Base-by-base conservation (phyloP, 2,329 filamentous ascomycete species). In the Aspergillus vadensis region DNA sequence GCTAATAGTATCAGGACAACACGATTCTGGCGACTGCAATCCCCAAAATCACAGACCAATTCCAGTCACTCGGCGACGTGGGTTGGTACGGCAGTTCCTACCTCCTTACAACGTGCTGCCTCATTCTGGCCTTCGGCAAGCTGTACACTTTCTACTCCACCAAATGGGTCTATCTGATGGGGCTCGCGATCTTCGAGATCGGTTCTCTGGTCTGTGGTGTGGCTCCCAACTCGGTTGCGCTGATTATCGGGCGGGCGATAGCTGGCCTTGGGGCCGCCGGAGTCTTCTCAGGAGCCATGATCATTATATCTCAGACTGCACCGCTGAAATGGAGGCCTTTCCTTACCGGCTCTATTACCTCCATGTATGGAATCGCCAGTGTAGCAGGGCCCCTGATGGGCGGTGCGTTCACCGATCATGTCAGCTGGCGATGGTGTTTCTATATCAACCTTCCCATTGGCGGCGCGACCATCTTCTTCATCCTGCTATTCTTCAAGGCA, bases 361-460 rank as follows among this genome's bases (percentile, higher is more conserved):
- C 71, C 1, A 77, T 77, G 66, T 81, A 77, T 61, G 79, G 77
- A 1, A 75, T 81, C 64, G 72, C 77, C 2, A 77, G 75, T 55
- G 72, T 79, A 9, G 75, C 72, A 21, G 77, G 77, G 32, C 77
- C 77, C 47, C 63, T 82, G 58, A 70, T 66, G 39, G 65, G 66
- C 2, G 63, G 65, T 17, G 63, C 58, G 7, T 66, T 69, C 14
- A 64, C 60, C 6, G 63, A 65, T 32, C 57, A 63, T 10, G 55
- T 60, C 17, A 54, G 55, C 10, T 77, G 75, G 75, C 67, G 72
- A 36, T 77, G 72, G 75, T 78, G 76, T 1, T 83, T 84, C 67
- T 88, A 88, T 65, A 81, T 87, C 71, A 87, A 87, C 64, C 74
- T 86, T 0, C 70, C 77, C 15, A 71, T 82, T 44, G 77, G 82